Conservation (phyloP, 2,329 filamentous ascomycete genomes). For the Pseudogymnoascus sp. region DNA sequence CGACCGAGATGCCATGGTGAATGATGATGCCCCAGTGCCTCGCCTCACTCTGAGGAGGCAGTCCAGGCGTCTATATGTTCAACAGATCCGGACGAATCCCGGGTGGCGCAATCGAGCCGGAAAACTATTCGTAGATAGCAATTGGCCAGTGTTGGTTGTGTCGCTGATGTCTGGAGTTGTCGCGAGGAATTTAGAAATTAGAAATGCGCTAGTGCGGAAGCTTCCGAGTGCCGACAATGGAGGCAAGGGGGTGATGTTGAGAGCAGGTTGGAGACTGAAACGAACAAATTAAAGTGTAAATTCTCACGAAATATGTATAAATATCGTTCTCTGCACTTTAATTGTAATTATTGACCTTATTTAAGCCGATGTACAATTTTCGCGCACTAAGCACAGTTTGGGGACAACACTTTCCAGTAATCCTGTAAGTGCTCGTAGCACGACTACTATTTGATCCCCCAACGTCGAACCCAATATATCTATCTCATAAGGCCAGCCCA, state of each 20-base stretch:
- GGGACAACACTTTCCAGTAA: not conserved
- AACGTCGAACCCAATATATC: not conserved
- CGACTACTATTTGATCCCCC: not conserved
- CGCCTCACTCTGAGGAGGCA: not conserved
- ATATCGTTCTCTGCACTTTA: not conserved
- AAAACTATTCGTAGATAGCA: conserved; percentile 1
- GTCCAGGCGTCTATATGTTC: conserved; percentile 2
- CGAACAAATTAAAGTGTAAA: not conserved
- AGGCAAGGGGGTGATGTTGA: not conserved
- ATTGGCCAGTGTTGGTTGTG: not conserved
- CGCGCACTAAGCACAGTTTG: not conserved
- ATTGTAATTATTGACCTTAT: not conserved
- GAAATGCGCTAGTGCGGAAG: conserved; percentile 9
- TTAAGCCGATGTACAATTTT: not conserved
- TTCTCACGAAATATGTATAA: not conserved
- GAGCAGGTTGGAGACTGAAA: not conserved
- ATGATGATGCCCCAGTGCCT: conserved; percentile 1
- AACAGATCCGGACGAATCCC: not conserved
- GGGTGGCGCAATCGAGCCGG: conserved; percentile 1
- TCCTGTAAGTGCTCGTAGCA: not conserved
- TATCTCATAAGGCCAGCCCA: not conserved
- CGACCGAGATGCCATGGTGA: conserved; percentile 27
- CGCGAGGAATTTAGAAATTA: conserved; percentile 7
- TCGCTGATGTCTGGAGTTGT: conserved; percentile 8
- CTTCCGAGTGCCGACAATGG: not conserved